Conservation (phyloP, 352 stramenopile genomes). For the Globisporangium nunn region DNA sequence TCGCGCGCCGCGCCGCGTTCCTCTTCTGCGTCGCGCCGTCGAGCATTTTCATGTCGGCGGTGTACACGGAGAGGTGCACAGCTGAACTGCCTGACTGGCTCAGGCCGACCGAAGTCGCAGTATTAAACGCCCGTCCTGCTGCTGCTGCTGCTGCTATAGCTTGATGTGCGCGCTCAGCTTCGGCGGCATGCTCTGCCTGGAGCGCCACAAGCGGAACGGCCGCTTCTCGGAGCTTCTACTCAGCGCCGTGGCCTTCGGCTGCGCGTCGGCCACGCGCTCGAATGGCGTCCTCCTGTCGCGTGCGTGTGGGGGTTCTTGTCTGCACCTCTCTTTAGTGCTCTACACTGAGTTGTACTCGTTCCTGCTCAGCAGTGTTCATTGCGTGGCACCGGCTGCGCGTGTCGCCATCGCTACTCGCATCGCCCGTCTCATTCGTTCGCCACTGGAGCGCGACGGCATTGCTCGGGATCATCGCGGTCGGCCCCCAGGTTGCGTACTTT, state of each 20-base stretch:
- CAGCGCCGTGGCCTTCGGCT: constrained; percentile 49
- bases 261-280: constrained; percentile 59
- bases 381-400: constrained; percentile 55
- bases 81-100: no score
- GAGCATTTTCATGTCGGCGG: constrained; percentile 75
- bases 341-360: background rate
- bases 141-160: constrained; percentile 13
- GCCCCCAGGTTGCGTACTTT: constrained; percentile 69
- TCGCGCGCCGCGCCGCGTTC: constrained; percentile 54
- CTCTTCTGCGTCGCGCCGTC: constrained; percentile 74
- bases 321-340: no score
- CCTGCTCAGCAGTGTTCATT: constrained; percentile 47
- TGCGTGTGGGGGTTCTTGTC: constrained; percentile 16
- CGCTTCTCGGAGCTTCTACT: constrained; percentile 26
- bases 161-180: constrained; percentile 80
- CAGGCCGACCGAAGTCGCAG: background rate
- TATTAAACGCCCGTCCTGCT: background rate
- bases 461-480: constrained; percentile 54
- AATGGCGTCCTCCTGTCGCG: constrained; percentile 73
- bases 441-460: constrained; percentile 57
- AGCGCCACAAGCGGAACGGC: constrained; percentile 18
- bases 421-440: constrained; percentile 26
- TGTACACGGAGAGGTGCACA: constrained; percentile 72
- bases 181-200: constrained; percentile 60
- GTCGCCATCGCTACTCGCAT: constrained; percentile 33